A percentile compares a stretch with the other conserved stretches of the same genome.
phyloP scores from a whole-genome alignment of 768 basidiomycete species.

The Pleurotus salmoneostramineus region DNA sequence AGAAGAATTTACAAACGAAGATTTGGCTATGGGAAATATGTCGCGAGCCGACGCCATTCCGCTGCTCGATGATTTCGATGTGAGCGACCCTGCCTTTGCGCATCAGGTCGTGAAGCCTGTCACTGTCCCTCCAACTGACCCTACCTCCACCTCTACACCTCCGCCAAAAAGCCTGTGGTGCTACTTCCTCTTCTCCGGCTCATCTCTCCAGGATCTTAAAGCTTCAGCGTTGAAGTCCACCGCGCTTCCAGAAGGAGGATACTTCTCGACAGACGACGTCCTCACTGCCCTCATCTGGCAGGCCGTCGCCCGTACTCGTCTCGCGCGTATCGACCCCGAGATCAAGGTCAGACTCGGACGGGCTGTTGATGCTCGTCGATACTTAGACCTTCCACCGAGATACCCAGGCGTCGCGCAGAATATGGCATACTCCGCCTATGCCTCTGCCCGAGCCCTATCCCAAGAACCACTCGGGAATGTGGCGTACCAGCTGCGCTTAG shows the following conservation, averaged over 20 bases:
- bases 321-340: conserved; percentile 14
- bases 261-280: conserved; percentile 24
- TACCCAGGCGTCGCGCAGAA: conserved; percentile 23
- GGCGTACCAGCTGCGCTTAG: conserved; percentile 19
- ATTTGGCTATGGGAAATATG: conserved; percentile 16
- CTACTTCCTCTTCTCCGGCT: conserved; percentile 14
- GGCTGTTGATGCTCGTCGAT: conserved; percentile 21
- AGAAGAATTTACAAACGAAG: conserved; percentile 16
- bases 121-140: neutral
- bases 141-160: neutral
- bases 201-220: conserved; percentile 17
- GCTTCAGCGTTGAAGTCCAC: conserved; percentile 11
- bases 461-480: conserved; percentile 16
- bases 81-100: neutral
- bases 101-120: conserved; percentile 8
- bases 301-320: conserved; percentile 19
- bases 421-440: conserved; percentile 17
- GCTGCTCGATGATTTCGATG: conserved; percentile 11
- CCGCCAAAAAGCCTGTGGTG: conserved; percentile 12
- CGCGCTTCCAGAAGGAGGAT: conserved; percentile 10
- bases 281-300: conserved; percentile 24
- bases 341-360: conserved; percentile 16
- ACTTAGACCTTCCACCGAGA: conserved; percentile 14
- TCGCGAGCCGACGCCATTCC: conserved; percentile 14
- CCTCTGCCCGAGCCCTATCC: conserved; percentile 11